A percentile compares a stretch with the other conserved stretches of the same genome.
These are phyloP conservation scores for Hyphopichia fennica DNA, from an alignment of 1,139 yeast genomes.

Conservation along the genomic window DNA sequence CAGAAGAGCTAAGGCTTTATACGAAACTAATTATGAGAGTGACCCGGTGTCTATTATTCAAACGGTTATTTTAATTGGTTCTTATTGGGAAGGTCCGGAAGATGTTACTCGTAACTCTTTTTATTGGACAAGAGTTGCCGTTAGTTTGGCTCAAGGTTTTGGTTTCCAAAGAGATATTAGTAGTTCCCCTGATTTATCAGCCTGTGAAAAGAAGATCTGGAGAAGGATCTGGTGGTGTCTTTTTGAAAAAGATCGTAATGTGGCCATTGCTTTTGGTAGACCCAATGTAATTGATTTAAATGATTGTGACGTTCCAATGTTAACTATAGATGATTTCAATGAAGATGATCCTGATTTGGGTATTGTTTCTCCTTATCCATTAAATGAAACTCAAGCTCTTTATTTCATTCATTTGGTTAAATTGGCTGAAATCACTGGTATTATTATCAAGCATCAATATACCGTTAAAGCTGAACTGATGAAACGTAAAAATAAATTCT, in stretches of 20 bases:
- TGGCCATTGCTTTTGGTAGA: constrained; percentile 76
- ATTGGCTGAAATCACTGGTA: constrained; percentile 72
- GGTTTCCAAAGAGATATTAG: constrained; percentile 66
- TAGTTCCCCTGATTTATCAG: constrained; percentile 29
- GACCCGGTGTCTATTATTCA: constrained; percentile 70
- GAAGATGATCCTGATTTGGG: constrained; percentile 54
- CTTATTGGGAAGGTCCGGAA: constrained; percentile 80
- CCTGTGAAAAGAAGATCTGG: constrained; percentile 57
- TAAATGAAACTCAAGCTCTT: constrained; percentile 49
- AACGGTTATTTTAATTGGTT: constrained; percentile 62
- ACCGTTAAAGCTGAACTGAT: constrained; percentile 66
- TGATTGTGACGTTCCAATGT: constrained; percentile 79
- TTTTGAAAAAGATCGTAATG: constrained; percentile 68
- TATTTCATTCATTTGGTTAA: constrained; percentile 67
- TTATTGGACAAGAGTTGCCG: constrained; percentile 77
- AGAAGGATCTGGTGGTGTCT: constrained; percentile 81
- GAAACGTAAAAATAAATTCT: constrained; percentile 47
- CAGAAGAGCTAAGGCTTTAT: constrained; percentile 75
- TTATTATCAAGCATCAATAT: constrained; percentile 69
- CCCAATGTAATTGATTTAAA: constrained; percentile 69
- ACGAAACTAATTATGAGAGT: constrained; percentile 70
- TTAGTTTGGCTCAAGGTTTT: constrained; percentile 75
- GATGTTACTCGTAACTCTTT: constrained; percentile 72
- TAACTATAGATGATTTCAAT: constrained; percentile 62
- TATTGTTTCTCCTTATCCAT: constrained; percentile 44